These are phyloP conservation scores for Fraxinus americana DNA, from an alignment of 257 asterid species.

Conservation along the genomic window DNA sequence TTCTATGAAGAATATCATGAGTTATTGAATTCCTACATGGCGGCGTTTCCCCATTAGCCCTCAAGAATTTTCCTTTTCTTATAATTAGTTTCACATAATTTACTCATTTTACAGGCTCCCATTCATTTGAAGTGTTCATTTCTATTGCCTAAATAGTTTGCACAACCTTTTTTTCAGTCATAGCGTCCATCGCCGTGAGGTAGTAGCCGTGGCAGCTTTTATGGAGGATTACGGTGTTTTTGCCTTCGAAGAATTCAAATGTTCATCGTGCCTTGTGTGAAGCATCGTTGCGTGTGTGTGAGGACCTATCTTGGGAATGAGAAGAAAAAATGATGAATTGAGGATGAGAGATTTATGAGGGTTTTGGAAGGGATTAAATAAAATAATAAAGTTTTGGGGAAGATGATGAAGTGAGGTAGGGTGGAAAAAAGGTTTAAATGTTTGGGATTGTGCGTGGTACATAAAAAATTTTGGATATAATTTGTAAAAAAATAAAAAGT, in stretches of 20 bases:
- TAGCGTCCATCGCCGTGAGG: constrained; percentile 34
- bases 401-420: no score
- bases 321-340: no score
- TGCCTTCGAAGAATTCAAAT: constrained; percentile 57
- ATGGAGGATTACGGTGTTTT: constrained; percentile 45
- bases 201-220: constrained; percentile 69
- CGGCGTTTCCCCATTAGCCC: constrained; percentile 80
- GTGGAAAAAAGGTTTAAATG: no score
- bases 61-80: constrained; percentile 58
- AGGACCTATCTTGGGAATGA: constrained; percentile 14
- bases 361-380: no score
- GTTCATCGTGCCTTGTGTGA: constrained; percentile 19
- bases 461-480: no score
- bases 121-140: constrained; percentile 41
- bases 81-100: constrained; percentile 57
- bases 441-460: no score
- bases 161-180: no score
- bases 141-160: background rate
- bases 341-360: no score
- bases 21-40: constrained; percentile 83
- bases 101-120: constrained; percentile 80
- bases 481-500: no score
- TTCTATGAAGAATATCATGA: background rate
- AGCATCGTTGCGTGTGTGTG: constrained; percentile 30
- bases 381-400: no score